Percentiles rank a stretch among this genome's conserved stretches.
phyloP scores from a whole-genome alignment of 352 stramenopile species.

The Aphanomyces invadans region DNA sequence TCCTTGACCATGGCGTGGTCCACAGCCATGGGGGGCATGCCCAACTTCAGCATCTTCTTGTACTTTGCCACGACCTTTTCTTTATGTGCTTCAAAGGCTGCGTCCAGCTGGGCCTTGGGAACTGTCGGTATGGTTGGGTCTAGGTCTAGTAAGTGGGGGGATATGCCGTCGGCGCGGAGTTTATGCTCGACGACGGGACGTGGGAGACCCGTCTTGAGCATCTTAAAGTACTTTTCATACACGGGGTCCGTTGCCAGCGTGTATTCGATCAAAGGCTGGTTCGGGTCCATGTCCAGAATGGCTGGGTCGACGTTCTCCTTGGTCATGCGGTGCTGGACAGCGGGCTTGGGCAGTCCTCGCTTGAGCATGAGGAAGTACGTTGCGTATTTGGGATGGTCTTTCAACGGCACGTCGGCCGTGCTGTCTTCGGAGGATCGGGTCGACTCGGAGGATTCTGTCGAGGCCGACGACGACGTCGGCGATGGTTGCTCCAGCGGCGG shows the following conservation, averaged over 20 bases:
- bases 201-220: conserved; percentile 25
- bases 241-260: conserved; percentile 12
- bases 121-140: conserved; percentile 9
- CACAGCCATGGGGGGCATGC: conserved; percentile 51
- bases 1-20: conserved; percentile 84
- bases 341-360: conserved; percentile 56
- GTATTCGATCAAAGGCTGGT: conserved; percentile 9
- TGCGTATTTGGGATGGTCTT: conserved; percentile 43
- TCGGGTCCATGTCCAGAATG: conserved; percentile 52
- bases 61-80: conserved; percentile 15
- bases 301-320: conserved; percentile 59
- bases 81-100: conserved; percentile 7
- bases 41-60: conserved; percentile 39
- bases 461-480: neutral
- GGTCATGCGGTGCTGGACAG: conserved; percentile 82
- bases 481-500: neutral
- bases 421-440: neutral
- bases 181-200: conserved; percentile 24
- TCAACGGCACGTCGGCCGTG: conserved; percentile 3
- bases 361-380: conserved; percentile 84
- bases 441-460: neutral
- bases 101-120: conserved; percentile 16
- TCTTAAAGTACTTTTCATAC: conserved; percentile 25
- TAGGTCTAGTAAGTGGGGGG: neutral
- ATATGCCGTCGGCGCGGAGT: conserved; percentile 12